Percentiles rank a stretch among this genome's conserved stretches.
phyloP scores from a whole-genome alignment of 208 protist species.

The Leishmania major region DNA sequence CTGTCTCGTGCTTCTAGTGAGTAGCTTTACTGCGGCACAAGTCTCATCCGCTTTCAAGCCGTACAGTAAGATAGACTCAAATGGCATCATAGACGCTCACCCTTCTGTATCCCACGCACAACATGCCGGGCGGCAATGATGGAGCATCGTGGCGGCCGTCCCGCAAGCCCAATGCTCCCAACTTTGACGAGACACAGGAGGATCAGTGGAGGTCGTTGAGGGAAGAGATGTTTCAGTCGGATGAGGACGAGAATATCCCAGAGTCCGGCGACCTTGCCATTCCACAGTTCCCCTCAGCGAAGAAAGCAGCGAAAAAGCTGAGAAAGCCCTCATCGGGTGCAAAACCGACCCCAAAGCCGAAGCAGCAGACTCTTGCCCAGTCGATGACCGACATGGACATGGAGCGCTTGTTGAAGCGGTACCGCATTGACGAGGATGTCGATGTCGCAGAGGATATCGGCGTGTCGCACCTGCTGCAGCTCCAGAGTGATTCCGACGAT shows the following conservation, averaged over 20 bases:
- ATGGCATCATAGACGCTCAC: neutral
- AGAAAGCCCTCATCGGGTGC: constrained; percentile 9
- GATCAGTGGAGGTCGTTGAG: constrained; percentile 66
- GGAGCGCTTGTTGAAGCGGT: constrained; percentile 61
- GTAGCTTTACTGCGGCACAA: neutral
- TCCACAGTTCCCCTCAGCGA: constrained; percentile 40
- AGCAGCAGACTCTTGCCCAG: constrained; percentile 75
- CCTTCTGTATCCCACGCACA: neutral
- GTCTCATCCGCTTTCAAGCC: neutral
- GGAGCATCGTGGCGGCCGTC: neutral
- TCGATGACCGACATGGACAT: constrained; percentile 71
- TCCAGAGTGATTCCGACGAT: constrained; percentile 26
- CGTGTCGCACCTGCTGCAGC: constrained; percentile 52
- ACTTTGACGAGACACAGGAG: constrained; percentile 45
- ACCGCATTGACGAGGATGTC: constrained; percentile 43
- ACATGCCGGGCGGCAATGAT: constrained; percentile 17
- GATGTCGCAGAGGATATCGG: constrained; percentile 45
- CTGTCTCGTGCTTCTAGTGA: constrained; percentile 1
- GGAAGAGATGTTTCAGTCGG: constrained; percentile 52
- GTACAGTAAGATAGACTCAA: neutral
- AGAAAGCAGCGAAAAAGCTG: constrained; percentile 21
- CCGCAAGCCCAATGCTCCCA: constrained; percentile 15
- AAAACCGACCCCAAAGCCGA: constrained; percentile 35
- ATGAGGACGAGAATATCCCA: constrained; percentile 43
- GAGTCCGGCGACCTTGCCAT: constrained; percentile 31